Percentiles rank a stretch among this genome's conserved stretches.
phyloP scores from a whole-genome alignment of 2,329 filamentous ascomycete genomes.

The Rhexocercosporidium sp. region DNA sequence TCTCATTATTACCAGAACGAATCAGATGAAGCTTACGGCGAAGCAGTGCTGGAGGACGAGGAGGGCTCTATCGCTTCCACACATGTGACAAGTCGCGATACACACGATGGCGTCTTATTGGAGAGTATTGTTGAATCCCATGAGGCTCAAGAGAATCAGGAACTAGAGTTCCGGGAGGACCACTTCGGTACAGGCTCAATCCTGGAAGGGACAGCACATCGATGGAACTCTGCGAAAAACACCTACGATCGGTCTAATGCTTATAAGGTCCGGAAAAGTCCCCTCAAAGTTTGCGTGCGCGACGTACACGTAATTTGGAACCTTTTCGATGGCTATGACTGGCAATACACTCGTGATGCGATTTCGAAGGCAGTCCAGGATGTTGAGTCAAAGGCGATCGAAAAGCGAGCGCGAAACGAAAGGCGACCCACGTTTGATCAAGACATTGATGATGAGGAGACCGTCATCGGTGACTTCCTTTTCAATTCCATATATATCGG shows the following conservation, averaged over 20 bases:
- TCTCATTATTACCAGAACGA: conserved; percentile 55
- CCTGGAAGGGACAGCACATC: conserved; percentile 70
- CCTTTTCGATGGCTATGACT: conserved; percentile 96
- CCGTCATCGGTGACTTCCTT: conserved; percentile 89
- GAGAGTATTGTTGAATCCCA: conserved; percentile 48
- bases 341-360: conserved; percentile 83
- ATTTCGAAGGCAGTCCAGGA: conserved; percentile 89
- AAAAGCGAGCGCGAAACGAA: conserved; percentile 68
- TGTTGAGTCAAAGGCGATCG: conserved; percentile 81
- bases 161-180: conserved; percentile 75
- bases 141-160: conserved; percentile 53
- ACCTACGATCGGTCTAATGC: conserved; percentile 72
- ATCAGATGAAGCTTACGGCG: conserved; percentile 35
- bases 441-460: conserved; percentile 79
- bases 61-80: conserved; percentile 35
- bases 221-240: conserved; percentile 81
- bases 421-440: conserved; percentile 60
- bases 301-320: conserved; percentile 98
- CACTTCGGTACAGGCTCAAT: conserved; percentile 72
- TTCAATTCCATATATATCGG: conserved; percentile 99
- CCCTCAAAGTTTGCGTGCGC: conserved; percentile 77
- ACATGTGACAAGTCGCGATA: conserved; percentile 45
- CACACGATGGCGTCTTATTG: conserved; percentile 52
- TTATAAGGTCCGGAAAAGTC: conserved; percentile 66
- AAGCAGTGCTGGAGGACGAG: conserved; percentile 45